These are phyloP conservation scores for Tarenaya hassleriana DNA, from an alignment of 345 rosid species.

Conservation along the genomic window DNA sequence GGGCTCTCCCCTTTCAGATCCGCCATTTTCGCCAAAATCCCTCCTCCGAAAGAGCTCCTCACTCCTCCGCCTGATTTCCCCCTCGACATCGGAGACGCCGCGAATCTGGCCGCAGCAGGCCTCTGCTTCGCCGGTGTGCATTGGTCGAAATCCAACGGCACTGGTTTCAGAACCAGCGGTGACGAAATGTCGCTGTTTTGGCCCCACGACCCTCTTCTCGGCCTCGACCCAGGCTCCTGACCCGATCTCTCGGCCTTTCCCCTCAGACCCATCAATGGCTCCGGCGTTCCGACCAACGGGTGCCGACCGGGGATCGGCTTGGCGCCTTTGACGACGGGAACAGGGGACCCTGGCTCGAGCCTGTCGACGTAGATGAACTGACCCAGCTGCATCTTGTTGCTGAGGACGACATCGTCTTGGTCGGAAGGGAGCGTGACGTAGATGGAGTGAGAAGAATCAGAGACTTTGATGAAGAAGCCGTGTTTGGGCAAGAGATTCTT, in stretches of 20 bases:
- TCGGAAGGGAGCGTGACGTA: constrained; percentile 77
- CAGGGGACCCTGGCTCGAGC: constrained; percentile 81
- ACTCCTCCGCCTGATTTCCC: constrained; percentile 29
- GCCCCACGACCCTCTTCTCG: constrained; percentile 87
- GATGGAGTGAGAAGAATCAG: constrained; percentile 89
- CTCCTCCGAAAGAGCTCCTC: constrained; percentile 68
- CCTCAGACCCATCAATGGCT: constrained; percentile 65
- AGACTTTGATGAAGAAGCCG: constrained; percentile 81
- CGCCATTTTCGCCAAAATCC: constrained; percentile 47
- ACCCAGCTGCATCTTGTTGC: constrained; percentile 86
- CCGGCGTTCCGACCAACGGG: constrained; percentile 76
- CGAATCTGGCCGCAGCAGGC: constrained; percentile 17
- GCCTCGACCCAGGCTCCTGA: constrained; percentile 30
- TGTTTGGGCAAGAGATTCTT: constrained; percentile 73
- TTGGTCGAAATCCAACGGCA: constrained; percentile 58
- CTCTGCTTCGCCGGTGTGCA: constrained; percentile 60
- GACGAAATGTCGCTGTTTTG: constrained; percentile 39
- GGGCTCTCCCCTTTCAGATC: constrained; percentile 43
- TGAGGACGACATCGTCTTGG: constrained; percentile 70
- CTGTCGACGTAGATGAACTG: constrained; percentile 77
- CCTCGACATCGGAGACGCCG: constrained; percentile 56
- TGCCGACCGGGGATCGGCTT: constrained; percentile 86
- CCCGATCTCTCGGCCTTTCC: constrained; percentile 36
- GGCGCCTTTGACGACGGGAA: constrained; percentile 65
- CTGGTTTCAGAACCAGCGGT: constrained; percentile 48